Conservation (phyloP, 2,329 filamentous ascomycete genomes). For the Aspergillus pseudonomiae region DNA sequence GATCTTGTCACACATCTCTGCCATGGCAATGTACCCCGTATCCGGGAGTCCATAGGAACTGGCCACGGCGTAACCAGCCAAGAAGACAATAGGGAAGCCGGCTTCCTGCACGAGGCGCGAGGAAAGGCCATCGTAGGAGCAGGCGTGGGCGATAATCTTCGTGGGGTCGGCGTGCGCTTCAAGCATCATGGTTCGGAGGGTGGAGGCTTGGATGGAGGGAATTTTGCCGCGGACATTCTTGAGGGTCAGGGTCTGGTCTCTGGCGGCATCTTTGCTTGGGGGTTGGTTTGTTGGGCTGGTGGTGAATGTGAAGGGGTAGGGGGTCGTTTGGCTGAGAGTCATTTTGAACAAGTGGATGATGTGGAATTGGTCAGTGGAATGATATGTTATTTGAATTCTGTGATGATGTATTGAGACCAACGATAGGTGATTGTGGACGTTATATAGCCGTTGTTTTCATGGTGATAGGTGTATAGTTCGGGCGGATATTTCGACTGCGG, state of each 20-base stretch:
- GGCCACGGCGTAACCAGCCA: slow-evolving; percentile 48
- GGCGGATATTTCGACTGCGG: background rate
- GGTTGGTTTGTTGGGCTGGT: background rate
- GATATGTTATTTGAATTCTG: background rate
- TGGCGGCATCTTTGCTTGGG: background rate
- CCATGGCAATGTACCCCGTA: slow-evolving; percentile 54
- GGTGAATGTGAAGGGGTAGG: slow-evolving; percentile 19
- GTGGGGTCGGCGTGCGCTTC: slow-evolving; percentile 45
- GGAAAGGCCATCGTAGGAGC: slow-evolving; percentile 49
- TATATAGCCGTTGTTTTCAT: background rate
- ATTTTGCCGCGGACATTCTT: slow-evolving; percentile 41
- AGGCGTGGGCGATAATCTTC: slow-evolving; percentile 50
- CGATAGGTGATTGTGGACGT: background rate
- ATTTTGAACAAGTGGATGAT: background rate
- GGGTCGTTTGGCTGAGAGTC: slow-evolving; percentile 9
- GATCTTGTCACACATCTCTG: slow-evolving; percentile 51
- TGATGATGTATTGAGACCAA: background rate
- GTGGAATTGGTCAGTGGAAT: background rate
- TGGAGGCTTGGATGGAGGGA: slow-evolving; percentile 44
- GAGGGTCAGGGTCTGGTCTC: background rate
- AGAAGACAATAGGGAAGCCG: slow-evolving; percentile 51
- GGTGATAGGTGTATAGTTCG: background rate
- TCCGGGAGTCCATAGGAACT: slow-evolving; percentile 49
- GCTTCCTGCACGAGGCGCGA: slow-evolving; percentile 51
- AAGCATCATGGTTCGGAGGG: slow-evolving; percentile 28